Evolutionary conservation across 1,139 yeast species (phyloP), one percentile per base, ranked within the genome.

Genomic region (Geotrichum europaeum): DNA sequence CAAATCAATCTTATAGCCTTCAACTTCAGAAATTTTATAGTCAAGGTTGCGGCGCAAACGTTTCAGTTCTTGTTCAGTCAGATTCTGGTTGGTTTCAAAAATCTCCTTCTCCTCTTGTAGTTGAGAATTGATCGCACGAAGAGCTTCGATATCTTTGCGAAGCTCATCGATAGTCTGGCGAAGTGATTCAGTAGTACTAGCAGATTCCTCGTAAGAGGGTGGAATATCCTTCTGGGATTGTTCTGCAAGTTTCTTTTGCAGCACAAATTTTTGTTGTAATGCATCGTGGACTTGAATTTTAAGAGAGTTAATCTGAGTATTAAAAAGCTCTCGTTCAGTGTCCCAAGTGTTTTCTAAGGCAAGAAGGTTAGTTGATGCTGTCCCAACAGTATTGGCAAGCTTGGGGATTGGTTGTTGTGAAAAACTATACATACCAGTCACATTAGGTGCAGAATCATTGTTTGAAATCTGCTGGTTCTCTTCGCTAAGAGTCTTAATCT

Each of bases 281-380:
- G 47, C 20, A 15, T 40, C 47, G 22, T 40, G 47, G 9, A 40
- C 9, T 40, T 40, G 47, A n/a, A 40, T n/a, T 18, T 40, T 40
- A n/a, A 40, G 20, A 40, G 47, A 40, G 20, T 40, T 40, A n/a
- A 40, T 40, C 18, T 40, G 47, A 40, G 18, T n/a, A 40, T n/a
- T 40, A 15, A 40, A 6, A n/a, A 7, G 10, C 22, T n/a, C 18
- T n/a, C 47, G 75, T 68, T 79, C 81, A 3, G 74, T 60, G 4
- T 74, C 76, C 83, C 84, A 81, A 54, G 78, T 76, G 34, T 74
- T 72, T 60, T 78, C 78, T 5, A 79, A 73, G 13, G 72, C 62
- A 6, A 66, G 68, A 12, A 80, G 67, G 22, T 73, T 70, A 6
- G 67, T 69, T 52, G 70, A 70, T 1, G 78, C 73, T 40, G 67